Evolutionary conservation across 345 rosid genomes (phyloP).

Genomic region (Chamaenerion angustifolium): DNA sequence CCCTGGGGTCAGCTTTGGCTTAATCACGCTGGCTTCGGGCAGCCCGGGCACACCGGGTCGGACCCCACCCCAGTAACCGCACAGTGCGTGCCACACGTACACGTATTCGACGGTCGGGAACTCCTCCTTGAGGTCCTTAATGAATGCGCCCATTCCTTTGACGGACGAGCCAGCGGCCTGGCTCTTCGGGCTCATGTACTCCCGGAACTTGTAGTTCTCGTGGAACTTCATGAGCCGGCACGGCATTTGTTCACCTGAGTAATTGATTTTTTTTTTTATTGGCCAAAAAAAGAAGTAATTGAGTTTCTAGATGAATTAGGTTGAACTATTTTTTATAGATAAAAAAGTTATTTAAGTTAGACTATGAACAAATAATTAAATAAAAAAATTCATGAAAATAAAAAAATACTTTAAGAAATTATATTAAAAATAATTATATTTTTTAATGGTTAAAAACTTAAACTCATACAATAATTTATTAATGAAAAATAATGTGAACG

Average conservation of each 20-base stretch:
- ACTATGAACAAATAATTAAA: too few relatives aligned
- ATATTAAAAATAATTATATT: too few relatives aligned
- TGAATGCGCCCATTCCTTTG: constrained; percentile 71
- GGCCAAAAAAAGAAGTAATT: too few relatives aligned
- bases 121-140: constrained; percentile 65
- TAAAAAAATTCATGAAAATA: too few relatives aligned
- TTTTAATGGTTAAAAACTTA: too few relatives aligned
- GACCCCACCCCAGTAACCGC: constrained; percentile 96
- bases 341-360: too few relatives aligned
- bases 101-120: constrained; percentile 63
- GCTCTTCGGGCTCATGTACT: constrained; percentile 37
- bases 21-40: constrained; percentile 28
- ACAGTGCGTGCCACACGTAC: constrained; percentile 91
- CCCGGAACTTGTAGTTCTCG: constrained; percentile 78
- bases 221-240: constrained; percentile 67
- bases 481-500: too few relatives aligned
- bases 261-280: too few relatives aligned
- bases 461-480: too few relatives aligned
- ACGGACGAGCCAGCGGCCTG: constrained; percentile 2
- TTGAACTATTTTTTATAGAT: too few relatives aligned
- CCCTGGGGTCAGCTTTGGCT: constrained; percentile 62
- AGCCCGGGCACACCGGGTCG: constrained; percentile 60
- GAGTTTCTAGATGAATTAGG: too few relatives aligned
- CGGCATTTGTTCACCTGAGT: constrained; percentile 98
- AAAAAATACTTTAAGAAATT: too few relatives aligned